Evolutionary conservation across 1,284 basidiomycete genomes (phyloP).

Genomic region (Ceratobasidium theobromae): DNA sequence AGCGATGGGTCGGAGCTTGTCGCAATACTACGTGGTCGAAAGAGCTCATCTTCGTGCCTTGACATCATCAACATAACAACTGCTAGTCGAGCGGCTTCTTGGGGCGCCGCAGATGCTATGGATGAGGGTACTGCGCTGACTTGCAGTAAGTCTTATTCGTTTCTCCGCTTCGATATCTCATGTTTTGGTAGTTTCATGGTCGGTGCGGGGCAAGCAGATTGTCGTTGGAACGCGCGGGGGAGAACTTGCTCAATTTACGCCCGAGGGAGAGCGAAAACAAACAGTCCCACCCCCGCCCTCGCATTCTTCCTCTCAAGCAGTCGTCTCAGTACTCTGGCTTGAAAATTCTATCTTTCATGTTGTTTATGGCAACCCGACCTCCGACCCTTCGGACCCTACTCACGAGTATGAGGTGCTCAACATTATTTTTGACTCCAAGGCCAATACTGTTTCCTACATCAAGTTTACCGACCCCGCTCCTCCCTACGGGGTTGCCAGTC

Average conservation of each 20-base stretch:
- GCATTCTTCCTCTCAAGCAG: conserved; percentile 51
- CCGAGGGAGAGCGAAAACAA: conserved; percentile 59
- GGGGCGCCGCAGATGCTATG: background rate
- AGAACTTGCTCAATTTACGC: conserved; percentile 68
- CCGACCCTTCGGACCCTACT: conserved; percentile 45
- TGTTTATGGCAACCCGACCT: conserved; percentile 54
- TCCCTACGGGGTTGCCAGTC: conserved; percentile 51
- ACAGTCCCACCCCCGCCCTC: conserved; percentile 55
- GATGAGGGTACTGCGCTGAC: conserved; percentile 15
- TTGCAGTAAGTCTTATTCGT: conserved; percentile 28
- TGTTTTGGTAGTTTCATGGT: conserved; percentile 65
- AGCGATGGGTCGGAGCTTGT: conserved; percentile 60
- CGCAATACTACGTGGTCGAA: conserved; percentile 57
- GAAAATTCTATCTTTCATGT: conserved; percentile 71
- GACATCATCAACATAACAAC: conserved; percentile 59
- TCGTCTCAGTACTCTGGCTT: conserved; percentile 61
- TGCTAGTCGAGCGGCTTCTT: conserved; percentile 47
- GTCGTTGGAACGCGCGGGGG: conserved; percentile 73
- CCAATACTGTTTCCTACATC: conserved; percentile 52
- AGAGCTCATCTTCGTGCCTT: conserved; percentile 47
- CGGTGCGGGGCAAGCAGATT: conserved; percentile 83
- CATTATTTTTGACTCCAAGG: conserved; percentile 61
- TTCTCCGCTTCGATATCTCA: conserved; percentile 32
- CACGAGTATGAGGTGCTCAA: conserved; percentile 61
- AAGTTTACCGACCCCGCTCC: conserved; percentile 56